Evolutionary conservation across 257 asterid species (phyloP), one percentile per base, ranked within the genome.

Genomic region (Scutellaria baicalensis): DNA sequence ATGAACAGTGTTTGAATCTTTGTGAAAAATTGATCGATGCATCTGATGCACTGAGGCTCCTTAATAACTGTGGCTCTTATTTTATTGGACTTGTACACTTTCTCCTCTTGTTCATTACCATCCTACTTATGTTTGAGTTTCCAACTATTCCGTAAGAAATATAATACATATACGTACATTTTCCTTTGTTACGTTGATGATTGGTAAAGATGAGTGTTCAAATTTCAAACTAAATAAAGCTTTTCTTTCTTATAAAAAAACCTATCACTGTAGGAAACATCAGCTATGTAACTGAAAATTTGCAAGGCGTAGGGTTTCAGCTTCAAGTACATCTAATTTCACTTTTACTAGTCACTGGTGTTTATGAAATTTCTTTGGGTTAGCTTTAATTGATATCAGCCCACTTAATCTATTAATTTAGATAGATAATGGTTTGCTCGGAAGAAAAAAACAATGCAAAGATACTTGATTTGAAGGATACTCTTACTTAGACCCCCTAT

Each of bases 11-110:
- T 65, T n/a, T 48, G 60, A 39, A 55, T 45, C 71, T 11, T 60
- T 9, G 23, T 77, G 48, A 35, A 61, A 52, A 66, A 49, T 35
- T 12, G 9, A 40, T 61, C 44, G 64, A 48, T 57, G 69, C 64
- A 59, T 73, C 65, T 47, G 45, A 49, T 71, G 65, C 71, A 27
- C 58, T 18, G 23, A 40, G 55, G 58, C 49, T 60, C n/a, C 67
- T 68, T 60, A 69, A 8, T 38, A 39, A 13, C 31, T 17, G 47
- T 50, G 38, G 16, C 38, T 9, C 17, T 47, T 51, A 7, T 20
- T 51, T 56, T 13, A 11, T 62, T 11, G 13, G 42, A 49, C 44
- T 2, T 70, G 61, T 21, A 20, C 48, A 8, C 64, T 71, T 65
- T 67, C 56, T 27, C 5, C 38, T 56, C 17, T 14, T 20, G 36